A percentile compares a stretch with the other conserved stretches of the same genome.
phyloP scores from a whole-genome alignment of 2,329 filamentous ascomycete genomes.

The Juglanconis juglandina region DNA sequence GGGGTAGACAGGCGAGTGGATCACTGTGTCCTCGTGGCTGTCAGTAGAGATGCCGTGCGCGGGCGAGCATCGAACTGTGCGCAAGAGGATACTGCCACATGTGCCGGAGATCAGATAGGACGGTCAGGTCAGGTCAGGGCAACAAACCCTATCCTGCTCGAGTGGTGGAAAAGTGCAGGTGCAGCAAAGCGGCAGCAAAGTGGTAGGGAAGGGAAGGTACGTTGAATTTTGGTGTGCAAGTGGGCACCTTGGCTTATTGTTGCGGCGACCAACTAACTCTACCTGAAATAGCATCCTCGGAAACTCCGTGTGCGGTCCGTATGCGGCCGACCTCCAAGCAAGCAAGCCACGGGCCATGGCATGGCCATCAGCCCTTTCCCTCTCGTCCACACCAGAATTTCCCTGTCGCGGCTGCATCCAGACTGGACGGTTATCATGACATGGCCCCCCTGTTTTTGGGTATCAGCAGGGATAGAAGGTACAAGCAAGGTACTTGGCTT shows the following conservation, averaged over 20 bases:
- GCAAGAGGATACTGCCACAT: neutral
- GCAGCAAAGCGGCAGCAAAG: too few species aligned
- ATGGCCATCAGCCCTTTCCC: too few species aligned
- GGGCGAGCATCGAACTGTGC: neutral
- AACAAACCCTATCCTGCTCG: neutral
- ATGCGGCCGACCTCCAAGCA: too few species aligned
- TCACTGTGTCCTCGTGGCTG: neutral
- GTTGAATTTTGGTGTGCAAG: too few species aligned
- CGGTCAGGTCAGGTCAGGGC: neutral
- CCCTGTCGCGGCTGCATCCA: conserved; percentile 4
- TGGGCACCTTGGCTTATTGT: too few species aligned
- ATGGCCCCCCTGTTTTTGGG: conserved; percentile 1
- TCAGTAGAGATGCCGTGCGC: neutral
- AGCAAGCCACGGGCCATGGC: too few species aligned
- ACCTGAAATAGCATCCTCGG: neutral
- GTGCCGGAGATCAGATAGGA: neutral
- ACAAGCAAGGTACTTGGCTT: conserved; percentile 9
- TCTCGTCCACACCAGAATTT: too few species aligned
- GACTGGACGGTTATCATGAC: neutral
- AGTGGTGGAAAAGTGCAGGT: too few species aligned
- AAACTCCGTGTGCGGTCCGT: neutral
- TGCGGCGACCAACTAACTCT: too few species aligned
- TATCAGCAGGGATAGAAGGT: conserved; percentile 11
- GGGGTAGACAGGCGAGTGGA: conserved; percentile 4
- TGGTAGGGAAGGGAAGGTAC: too few species aligned